These are phyloP conservation scores for Rhodotorula sp. DNA, from an alignment of 1,284 basidiomycete species.

Conservation along the genomic window DNA sequence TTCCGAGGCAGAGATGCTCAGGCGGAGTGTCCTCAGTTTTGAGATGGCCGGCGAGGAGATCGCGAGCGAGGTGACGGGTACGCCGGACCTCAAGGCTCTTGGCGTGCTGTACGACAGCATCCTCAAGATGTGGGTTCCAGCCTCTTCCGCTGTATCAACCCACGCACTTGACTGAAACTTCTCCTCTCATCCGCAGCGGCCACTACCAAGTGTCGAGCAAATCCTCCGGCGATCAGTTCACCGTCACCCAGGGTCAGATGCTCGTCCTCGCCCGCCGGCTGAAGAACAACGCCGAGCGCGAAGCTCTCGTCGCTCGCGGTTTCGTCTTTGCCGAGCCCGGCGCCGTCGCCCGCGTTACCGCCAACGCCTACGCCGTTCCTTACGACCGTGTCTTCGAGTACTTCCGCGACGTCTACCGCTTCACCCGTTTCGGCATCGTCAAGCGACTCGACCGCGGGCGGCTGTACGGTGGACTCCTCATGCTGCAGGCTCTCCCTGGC, in stretches of 20 bases:
- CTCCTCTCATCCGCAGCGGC: conserved; percentile 41
- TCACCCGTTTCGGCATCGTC: conserved; percentile 47
- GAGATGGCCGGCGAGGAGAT: conserved; percentile 34
- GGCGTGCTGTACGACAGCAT: conserved; percentile 54
- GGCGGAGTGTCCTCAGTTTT: conserved; percentile 31
- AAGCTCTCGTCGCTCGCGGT: conserved; percentile 49
- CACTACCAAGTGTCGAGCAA: conserved; percentile 36
- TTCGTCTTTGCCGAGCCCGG: conserved; percentile 52
- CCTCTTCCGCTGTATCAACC: neutral
- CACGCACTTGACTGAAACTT: neutral
- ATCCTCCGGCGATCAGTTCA: conserved; percentile 42
- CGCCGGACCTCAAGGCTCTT: conserved; percentile 25
- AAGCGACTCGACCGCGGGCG: conserved; percentile 48
- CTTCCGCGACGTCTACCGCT: conserved; percentile 49
- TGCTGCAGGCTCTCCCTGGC: conserved; percentile 52
- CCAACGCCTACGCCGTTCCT: conserved; percentile 51
- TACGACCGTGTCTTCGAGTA: conserved; percentile 49
- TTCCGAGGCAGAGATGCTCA: conserved; percentile 8
- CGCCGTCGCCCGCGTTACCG: conserved; percentile 49
- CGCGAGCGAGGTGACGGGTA: conserved; percentile 16
- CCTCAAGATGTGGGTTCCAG: conserved; percentile 50
- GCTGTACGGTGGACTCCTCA: conserved; percentile 50
- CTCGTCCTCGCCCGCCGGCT: conserved; percentile 52
- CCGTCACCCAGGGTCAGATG: conserved; percentile 52
- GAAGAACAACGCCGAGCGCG: conserved; percentile 47